phyloP scores from a whole-genome alignment of 352 stramenopile genomes.

The Saprolegnia diclina region DNA sequence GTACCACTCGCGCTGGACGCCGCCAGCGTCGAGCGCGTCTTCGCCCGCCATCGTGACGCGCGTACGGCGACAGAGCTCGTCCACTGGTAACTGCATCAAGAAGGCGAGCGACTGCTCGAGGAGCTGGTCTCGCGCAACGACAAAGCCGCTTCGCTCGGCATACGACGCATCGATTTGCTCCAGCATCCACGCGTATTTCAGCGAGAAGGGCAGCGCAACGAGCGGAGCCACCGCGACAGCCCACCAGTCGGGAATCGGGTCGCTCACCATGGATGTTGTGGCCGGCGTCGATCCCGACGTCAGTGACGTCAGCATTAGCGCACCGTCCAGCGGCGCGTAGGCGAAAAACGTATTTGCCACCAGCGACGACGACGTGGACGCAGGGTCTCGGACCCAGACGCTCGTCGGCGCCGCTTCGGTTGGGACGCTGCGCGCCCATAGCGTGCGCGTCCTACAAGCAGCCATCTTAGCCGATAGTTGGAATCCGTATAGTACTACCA shows the following conservation, averaged over 20 bases:
- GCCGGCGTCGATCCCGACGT: not conserved
- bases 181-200: conserved; percentile 77
- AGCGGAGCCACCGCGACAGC: not conserved
- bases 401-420: not conserved
- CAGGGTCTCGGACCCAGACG: not conserved
- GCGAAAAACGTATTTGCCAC: not conserved
- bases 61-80: conserved; percentile 69
- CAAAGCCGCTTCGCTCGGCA: not conserved
- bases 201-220: conserved; percentile 47
- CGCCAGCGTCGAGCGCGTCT: conserved; percentile 65
- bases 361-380: not conserved
- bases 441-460: conserved; percentile 1
- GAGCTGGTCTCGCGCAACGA: conserved; percentile 64
- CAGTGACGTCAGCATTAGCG: not conserved
- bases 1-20: conserved; percentile 75
- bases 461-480: not conserved
- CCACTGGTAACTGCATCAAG: conserved; percentile 56
- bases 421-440: not conserved
- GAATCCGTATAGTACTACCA: not conserved
- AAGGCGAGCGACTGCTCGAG: conserved; percentile 74
- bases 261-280: not conserved
- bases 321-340: not conserved
- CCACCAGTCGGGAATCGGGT: not conserved
- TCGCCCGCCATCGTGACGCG: conserved; percentile 83
- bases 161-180: conserved; percentile 62